Base-by-base conservation (phyloP, 2,329 filamentous ascomycete species). In the Pyrenophora tritici-repentis region DNA sequence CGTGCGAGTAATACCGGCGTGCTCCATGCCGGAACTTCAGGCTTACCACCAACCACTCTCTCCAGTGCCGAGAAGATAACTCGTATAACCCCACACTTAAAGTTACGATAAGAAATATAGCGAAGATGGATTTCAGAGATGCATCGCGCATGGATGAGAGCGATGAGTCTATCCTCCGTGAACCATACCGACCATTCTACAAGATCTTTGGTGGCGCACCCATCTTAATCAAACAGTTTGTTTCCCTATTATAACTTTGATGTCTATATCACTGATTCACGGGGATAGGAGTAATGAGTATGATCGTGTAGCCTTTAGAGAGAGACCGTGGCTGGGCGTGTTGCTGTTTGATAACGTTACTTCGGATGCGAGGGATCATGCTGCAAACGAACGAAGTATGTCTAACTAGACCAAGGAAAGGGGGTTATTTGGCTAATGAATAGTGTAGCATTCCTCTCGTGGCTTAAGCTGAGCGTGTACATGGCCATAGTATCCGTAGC, bases 401-500 rank as follows among this genome's bases (percentile, higher is more conserved):
- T 2, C 31, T 13, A 8, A 31, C 1, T n/a, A 22, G 1, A 6
- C 8, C 18, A 3, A 18, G 18, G 22, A 37, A 13, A 14, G 20
- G 2, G 13, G 4, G 14, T 41, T 2, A 1, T 9, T 7, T 5
- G 13, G 13, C 47, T 68, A 36, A 67, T n/a, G 1, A 13, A n/a
- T 2, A 4, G 0, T 16, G 17, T 47, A 79, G 76, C 84, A 0
- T 97, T 97, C 69, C 86, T 97, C 22, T 94, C 93, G 2, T 97
- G 94, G 82, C 84, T 97, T 16, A 86, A 92, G 3, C 83, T 97
- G 2, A 87, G 89, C 26, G 84, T 96, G 63, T 96, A 96, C 77
- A 92, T 97, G 83, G 86, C 91, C 58, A 81, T 99, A 43, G 91
- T 97, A 7, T 85, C 90, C 22, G 84, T 96, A 26, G 93, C 94